Conservation (phyloP, 192 early-diverging fungal genomes). For the Gamsiella multidivaricata region DNA sequence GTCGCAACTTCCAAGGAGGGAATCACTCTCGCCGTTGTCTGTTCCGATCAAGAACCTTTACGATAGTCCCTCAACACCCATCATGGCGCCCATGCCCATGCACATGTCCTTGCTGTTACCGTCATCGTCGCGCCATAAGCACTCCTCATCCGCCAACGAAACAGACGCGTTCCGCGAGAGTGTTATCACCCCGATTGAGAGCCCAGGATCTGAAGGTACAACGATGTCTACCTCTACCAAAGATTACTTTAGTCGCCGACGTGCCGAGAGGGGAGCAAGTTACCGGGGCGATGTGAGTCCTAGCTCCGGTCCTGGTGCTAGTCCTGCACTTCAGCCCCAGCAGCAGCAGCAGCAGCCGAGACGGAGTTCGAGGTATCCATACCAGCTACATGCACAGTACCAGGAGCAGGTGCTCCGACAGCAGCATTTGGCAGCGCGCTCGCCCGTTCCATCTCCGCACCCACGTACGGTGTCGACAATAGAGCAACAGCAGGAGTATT, state of each 20-base stretch:
- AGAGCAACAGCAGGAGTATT: no score
- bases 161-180: no score
- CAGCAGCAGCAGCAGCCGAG: not conserved
- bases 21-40: slow-evolving; percentile 1
- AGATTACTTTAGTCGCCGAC: no score
- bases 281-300: not conserved
- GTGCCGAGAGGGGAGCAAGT: no score
- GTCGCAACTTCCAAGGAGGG: slow-evolving; percentile 13
- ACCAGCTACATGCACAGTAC: not conserved
- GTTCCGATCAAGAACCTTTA: not conserved
- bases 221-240: no score
- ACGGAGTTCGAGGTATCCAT: slow-evolving; percentile 5
- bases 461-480: no score
- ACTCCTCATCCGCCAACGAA: no score
- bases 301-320: not conserved
- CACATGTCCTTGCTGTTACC: not conserved
- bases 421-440: not conserved
- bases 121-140: not conserved
- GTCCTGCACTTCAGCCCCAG: not conserved
- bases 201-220: no score
- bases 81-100: not conserved
- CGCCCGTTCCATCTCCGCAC: not conserved
- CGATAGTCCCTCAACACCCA: not conserved
- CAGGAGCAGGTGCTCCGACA: slow-evolving; percentile 4
- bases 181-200: no score